These are phyloP conservation scores for Solanum bulbocastanum DNA, from an alignment of 257 asterid species.

Conservation along the genomic window DNA sequence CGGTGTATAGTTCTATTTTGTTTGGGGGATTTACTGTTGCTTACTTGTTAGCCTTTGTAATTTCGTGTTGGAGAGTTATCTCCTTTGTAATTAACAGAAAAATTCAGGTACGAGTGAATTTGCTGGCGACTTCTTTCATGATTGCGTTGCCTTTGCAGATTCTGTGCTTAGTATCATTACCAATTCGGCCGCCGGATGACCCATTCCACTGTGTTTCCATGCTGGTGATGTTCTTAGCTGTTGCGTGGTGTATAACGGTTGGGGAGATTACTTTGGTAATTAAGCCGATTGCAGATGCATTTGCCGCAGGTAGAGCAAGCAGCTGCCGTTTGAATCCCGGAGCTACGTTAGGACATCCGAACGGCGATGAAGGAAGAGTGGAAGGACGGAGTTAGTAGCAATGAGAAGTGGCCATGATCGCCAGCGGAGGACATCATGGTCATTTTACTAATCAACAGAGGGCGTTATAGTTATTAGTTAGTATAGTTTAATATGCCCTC, in stretches of 20 bases:
- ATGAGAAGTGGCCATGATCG: not conserved
- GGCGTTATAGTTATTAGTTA: not conserved
- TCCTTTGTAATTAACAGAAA: slow-evolving; percentile 53
- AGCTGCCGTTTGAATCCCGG: not conserved
- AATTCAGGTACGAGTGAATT: slow-evolving; percentile 35
- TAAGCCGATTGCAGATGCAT: slow-evolving; percentile 54
- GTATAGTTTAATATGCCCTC: not conserved
- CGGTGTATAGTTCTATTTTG: slow-evolving; percentile 38
- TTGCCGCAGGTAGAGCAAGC: slow-evolving; percentile 26
- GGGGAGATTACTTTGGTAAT: slow-evolving; percentile 53
- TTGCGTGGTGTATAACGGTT: slow-evolving; percentile 27
- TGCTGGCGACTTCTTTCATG: slow-evolving; percentile 42
- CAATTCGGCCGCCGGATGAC: slow-evolving; percentile 40
- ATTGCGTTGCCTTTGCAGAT: slow-evolving; percentile 50
- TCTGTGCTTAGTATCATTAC: slow-evolving; percentile 29
- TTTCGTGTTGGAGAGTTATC: slow-evolving; percentile 56
- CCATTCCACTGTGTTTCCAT: slow-evolving; percentile 20
- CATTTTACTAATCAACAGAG: not conserved
- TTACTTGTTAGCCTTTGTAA: slow-evolving; percentile 37
- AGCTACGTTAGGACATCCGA: not conserved
- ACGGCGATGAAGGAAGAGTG: not conserved
- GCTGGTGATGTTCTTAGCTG: slow-evolving; percentile 32
- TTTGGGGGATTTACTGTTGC: slow-evolving; percentile 37
- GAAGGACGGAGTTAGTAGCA: not conserved
- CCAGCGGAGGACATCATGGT: not conserved